Evolutionary conservation across 2,329 filamentous ascomycete genomes (phyloP), one percentile per base, ranked within the genome.

Genomic region (Canariomyces notabilis): DNA sequence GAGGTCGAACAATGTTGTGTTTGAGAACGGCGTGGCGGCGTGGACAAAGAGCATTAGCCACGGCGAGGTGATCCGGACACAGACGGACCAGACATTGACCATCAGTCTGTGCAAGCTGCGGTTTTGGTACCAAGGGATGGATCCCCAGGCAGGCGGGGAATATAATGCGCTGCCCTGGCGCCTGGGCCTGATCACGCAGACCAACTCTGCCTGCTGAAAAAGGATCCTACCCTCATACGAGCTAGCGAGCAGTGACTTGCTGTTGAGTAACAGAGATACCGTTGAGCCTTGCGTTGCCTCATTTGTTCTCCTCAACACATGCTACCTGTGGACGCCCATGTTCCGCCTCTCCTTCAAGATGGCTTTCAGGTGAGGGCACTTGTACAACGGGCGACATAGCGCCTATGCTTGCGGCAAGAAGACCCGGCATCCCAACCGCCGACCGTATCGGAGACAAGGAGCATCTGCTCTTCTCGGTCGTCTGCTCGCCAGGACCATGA

Each of bases 81-180:
- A 60, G 5, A 58, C 61, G n/a, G 67, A 69, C 49, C 65, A 70
- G 59, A 67, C 53, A 6, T 22, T 70, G 44, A 61, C 52, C 7
- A 62, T 70, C 37, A 56, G 54, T 14, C 56, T 62, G n/a, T 64
- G 61, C 39, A 55, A 59, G 14, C 46, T 66, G 56, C 48, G 55
- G 37, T 69, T 61, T 43, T 32, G 69, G 46, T 70, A 70, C 42
- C 68, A 70, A 54, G 67, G 67, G 1, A 39, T 68, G 19, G 56
- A 61, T 46, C 64, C 67, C 18, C 51, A 31, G 8, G 59, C 59
- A 2, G 56, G 18, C 5, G 60, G 52, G 2, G 36, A 40, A 22
- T 70, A 69, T 39, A 67, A 69, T 43, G 49, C 57, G 2, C 49
- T 68, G 47, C 67, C 65, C 14, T 69, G 66, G 64, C 57, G 53